phyloP scores from a whole-genome alignment of 345 rosid species.

The Hibiscus tridactylites region DNA sequence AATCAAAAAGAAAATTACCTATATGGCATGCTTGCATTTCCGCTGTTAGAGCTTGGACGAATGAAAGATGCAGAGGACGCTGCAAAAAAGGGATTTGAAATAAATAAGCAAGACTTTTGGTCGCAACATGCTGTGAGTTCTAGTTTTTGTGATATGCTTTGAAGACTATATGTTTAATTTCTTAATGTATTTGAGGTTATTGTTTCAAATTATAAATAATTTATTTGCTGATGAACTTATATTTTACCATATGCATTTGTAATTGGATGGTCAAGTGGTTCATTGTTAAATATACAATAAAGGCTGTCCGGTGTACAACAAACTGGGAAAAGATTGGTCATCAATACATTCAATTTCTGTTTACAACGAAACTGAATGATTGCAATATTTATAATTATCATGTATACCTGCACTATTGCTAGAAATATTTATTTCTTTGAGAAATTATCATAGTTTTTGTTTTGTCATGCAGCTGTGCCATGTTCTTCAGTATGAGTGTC shows the following conservation, averaged over 20 bases:
- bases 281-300: background rate
- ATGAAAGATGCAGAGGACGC: conserved; percentile 77
- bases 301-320: too few species aligned
- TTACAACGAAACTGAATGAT: background rate
- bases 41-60: conserved; percentile 73
- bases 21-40: conserved; percentile 82
- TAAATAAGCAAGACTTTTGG: conserved; percentile 69
- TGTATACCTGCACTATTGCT: background rate
- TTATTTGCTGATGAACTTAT: background rate
- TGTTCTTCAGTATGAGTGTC: conserved; percentile 71
- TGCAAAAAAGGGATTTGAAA: conserved; percentile 64
- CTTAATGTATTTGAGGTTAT: background rate
- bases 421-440: background rate
- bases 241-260: background rate
- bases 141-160: conserved; percentile 1
- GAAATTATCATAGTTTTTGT: background rate
- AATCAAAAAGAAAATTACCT: conserved; percentile 60
- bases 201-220: background rate
- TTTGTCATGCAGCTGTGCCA: conserved; percentile 63
- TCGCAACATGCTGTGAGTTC: conserved; percentile 80
- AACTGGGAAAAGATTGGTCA: background rate
- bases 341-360: background rate
- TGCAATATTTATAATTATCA: background rate
- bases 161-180: background rate
- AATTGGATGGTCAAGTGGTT: background rate